Conservation (phyloP, 2,329 filamentous ascomycete species). For the Colletotrichum somersetense region DNA sequence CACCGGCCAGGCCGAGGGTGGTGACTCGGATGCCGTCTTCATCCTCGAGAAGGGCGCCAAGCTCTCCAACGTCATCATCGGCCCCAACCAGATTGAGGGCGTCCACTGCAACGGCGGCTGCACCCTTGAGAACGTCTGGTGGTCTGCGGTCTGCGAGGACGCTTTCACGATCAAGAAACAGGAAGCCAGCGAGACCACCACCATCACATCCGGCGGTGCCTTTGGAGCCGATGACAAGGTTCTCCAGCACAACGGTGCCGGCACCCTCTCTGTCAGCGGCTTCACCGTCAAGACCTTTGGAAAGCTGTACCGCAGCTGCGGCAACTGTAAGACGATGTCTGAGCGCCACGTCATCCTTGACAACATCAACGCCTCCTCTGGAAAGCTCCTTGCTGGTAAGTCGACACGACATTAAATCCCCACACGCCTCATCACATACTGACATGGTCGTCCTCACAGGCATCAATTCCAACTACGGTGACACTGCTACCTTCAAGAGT, state of each 20-base stretch:
- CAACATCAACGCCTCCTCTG: conserved; percentile 39
- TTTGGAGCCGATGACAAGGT: conserved; percentile 37
- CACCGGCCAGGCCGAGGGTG: conserved; percentile 58
- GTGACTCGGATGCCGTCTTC: conserved; percentile 58
- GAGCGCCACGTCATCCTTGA: conserved; percentile 41
- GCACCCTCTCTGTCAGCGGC: conserved; percentile 38
- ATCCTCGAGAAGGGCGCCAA: conserved; percentile 57
- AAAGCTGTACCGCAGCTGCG: conserved; percentile 42
- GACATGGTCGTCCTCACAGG: neutral
- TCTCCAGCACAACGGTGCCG: conserved; percentile 42
- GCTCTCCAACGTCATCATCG: conserved; percentile 61
- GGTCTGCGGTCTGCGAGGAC: conserved; percentile 54
- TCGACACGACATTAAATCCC: neutral
- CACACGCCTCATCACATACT: neutral
- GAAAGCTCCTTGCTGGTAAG: conserved; percentile 41
- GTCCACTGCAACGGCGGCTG: conserved; percentile 62
- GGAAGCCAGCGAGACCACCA: conserved; percentile 37
- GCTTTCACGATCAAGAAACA: conserved; percentile 52
- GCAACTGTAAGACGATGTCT: conserved; percentile 40
- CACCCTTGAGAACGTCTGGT: conserved; percentile 53
- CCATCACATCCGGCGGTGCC: conserved; percentile 36
- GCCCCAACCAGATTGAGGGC: conserved; percentile 58
- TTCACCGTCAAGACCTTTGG: conserved; percentile 38
- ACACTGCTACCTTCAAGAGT: conserved; percentile 39
- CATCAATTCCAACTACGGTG: conserved; percentile 42